Base-by-base conservation (phyloP, 78 protist species). In the Tieghemostelium lacteum region DNA sequence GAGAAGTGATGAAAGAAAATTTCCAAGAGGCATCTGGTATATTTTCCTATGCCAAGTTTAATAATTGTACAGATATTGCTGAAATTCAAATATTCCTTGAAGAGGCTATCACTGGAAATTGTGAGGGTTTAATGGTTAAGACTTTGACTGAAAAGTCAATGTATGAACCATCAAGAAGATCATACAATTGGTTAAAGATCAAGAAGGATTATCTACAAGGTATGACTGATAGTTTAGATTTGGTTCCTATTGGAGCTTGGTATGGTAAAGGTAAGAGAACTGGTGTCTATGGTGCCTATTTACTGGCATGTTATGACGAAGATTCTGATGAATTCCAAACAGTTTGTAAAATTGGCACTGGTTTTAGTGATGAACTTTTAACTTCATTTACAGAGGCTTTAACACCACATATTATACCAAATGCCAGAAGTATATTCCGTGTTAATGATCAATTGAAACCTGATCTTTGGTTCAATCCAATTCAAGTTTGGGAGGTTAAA, bases 41-140 rank as follows among this genome's bases (percentile, higher is more conserved):
- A 40, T 93, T 97, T n/a, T 24, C 34, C 24, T 96, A 85, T 54
- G 99, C 99, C 1, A 29, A 20, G 17, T 17, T 26, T 58, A n/a
- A 39, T 28, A 98, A 98, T 62, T 12, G 85, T 17, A 33, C 74
- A 4, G 96, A 94, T 37, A 88, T 71, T 12, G 93, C 92, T 31
- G 98, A 92, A 22, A 96, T 98, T 29, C 94, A 95, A 33, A 71
- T 40, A 14, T 97, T 93, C 74, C 42, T 98, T 22, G 73, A 95
- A 29, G 87, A 92, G 20, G 66, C 99, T 0, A 45, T 97, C 29
- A 40, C 75, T 17, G 94, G 34, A 45, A 74, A 71, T 74, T 98
- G 99, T 58, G 99, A 99, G 71, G 99, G 99, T 8, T 95, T 99
- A 31, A 98, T 99, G 99, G 96, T 98, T 74, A 98, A 98, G 85